A percentile compares a stretch with the other conserved stretches of the same genome.
Evolutionary conservation across 768 basidiomycete genomes (phyloP).

Genomic region (Gymnopilus junonius): DNA sequence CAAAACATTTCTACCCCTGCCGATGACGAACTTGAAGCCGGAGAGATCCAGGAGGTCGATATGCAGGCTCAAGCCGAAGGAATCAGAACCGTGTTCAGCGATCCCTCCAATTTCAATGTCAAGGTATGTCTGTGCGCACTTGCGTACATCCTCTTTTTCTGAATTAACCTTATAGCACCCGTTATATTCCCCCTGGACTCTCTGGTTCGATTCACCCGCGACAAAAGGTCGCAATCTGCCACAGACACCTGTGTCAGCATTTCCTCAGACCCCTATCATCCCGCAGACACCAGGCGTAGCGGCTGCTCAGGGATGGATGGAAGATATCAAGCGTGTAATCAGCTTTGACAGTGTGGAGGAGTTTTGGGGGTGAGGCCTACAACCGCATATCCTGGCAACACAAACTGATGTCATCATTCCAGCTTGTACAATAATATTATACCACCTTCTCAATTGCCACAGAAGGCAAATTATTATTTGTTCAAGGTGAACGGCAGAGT

Average conservation of each 20-base stretch:
- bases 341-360: slow-evolving; percentile 97
- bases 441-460: slow-evolving; percentile 88
- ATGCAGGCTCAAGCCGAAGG: slow-evolving; percentile 83
- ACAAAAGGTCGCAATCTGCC: slow-evolving; percentile 90
- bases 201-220: slow-evolving; percentile 96
- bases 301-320: slow-evolving; percentile 95
- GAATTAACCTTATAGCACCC: slow-evolving; percentile 68
- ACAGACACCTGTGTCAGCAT: slow-evolving; percentile 79
- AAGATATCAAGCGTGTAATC: slow-evolving; percentile 96
- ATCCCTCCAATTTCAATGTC: slow-evolving; percentile 93
- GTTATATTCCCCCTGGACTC: slow-evolving; percentile 92
- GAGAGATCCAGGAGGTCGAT: slow-evolving; percentile 87
- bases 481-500: slow-evolving; percentile 72
- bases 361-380: slow-evolving; percentile 87
- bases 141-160: slow-evolving; percentile 7
- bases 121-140: slow-evolving; percentile 58
- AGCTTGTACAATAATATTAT: slow-evolving; percentile 98
- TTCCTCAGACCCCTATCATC: slow-evolving; percentile 72
- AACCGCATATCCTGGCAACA: slow-evolving; percentile 7
- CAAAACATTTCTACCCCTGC: slow-evolving; percentile 32
- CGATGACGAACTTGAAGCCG: slow-evolving; percentile 62
- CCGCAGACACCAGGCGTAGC: slow-evolving; percentile 71
- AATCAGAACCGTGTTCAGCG: slow-evolving; percentile 92
- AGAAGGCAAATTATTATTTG: slow-evolving; percentile 99
- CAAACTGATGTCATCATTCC: slow-evolving; percentile 24